Conservation (phyloP, 1,139 yeast genomes). For the Suzukiozyma palmioleophila region DNA sequence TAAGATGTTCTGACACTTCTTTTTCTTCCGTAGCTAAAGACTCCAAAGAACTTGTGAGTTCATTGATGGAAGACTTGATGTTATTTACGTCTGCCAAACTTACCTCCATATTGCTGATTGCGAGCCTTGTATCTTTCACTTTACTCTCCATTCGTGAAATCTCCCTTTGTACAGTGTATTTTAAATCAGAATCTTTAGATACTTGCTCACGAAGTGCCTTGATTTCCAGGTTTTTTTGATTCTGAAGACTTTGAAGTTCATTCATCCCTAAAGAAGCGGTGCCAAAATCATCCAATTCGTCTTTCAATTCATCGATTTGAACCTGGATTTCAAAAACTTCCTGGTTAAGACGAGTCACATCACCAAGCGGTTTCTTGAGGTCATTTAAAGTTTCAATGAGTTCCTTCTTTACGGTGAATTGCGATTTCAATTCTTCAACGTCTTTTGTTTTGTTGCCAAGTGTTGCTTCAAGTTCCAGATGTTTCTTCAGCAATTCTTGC, state of each 20-base stretch:
- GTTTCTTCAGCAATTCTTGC: slow-evolving; percentile 7
- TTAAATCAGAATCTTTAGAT: slow-evolving; percentile 40
- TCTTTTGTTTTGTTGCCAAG: slow-evolving; percentile 14
- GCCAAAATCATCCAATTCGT: slow-evolving; percentile 36
- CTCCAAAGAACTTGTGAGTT: slow-evolving; percentile 13
- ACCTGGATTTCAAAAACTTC: slow-evolving; percentile 31
- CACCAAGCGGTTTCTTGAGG: slow-evolving; percentile 28
- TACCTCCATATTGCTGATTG: slow-evolving; percentile 53
- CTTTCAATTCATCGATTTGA: slow-evolving; percentile 32
- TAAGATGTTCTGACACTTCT: slow-evolving; percentile 13
- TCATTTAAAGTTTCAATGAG: slow-evolving; percentile 7
- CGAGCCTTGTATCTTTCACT: slow-evolving; percentile 54
- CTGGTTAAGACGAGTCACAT: slow-evolving; percentile 28
- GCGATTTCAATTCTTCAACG: slow-evolving; percentile 7
- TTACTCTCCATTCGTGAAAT: slow-evolving; percentile 46
- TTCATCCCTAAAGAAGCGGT: slow-evolving; percentile 29
- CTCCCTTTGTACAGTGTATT: slow-evolving; percentile 47
- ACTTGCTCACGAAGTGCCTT: slow-evolving; percentile 45
- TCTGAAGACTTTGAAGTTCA: slow-evolving; percentile 52
- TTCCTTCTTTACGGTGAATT: slow-evolving; percentile 9
- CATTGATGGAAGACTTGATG: slow-evolving; percentile 14
- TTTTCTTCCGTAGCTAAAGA: slow-evolving; percentile 12
- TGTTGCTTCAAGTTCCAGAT: slow-evolving; percentile 8
- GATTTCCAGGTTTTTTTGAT: slow-evolving; percentile 35
- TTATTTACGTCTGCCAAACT: slow-evolving; percentile 38